Percentiles rank a stretch among this genome's conserved stretches.
Conservation (phyloP, 148 eudicot genomes). For the Rhododendron simsii region DNA sequence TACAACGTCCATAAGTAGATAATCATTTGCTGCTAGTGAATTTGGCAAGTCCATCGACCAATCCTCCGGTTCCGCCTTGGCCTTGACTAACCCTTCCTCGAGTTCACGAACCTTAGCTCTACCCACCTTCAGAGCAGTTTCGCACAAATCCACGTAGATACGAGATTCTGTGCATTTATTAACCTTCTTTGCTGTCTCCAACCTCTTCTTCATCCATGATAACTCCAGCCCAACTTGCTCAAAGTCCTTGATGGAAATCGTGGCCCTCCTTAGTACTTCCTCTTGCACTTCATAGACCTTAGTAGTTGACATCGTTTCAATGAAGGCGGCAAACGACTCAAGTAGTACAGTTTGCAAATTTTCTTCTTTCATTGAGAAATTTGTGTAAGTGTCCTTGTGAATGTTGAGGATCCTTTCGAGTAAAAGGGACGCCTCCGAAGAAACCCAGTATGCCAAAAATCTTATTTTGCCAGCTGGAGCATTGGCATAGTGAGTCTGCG, state of each 20-base stretch:
- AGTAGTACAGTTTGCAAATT: background rate
- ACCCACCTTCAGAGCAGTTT: background rate
- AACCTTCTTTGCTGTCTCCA: background rate
- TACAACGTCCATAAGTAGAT: background rate
- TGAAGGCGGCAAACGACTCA: background rate
- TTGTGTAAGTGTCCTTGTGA: background rate
- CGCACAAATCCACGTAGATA: background rate
- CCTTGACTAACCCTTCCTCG: background rate
- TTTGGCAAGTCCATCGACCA: background rate
- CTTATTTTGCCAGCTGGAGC: background rate
- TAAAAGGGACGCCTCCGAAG: background rate
- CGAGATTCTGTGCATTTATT: background rate
- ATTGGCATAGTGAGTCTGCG: background rate
- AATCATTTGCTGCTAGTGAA: background rate
- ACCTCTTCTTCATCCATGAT: slow-evolving; percentile 1
- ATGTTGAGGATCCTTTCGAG: background rate
- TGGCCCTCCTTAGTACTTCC: background rate
- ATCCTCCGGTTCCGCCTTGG: background rate
- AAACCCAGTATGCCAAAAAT: background rate
- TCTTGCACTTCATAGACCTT: slow-evolving; percentile 6
- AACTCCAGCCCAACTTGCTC: background rate
- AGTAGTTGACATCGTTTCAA: background rate
- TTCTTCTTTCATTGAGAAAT: background rate
- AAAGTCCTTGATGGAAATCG: background rate
- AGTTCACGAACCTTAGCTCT: slow-evolving; percentile 5